These are phyloP conservation scores for Pleurotus djamor DNA, from an alignment of 768 basidiomycete genomes.

Conservation along the genomic window DNA sequence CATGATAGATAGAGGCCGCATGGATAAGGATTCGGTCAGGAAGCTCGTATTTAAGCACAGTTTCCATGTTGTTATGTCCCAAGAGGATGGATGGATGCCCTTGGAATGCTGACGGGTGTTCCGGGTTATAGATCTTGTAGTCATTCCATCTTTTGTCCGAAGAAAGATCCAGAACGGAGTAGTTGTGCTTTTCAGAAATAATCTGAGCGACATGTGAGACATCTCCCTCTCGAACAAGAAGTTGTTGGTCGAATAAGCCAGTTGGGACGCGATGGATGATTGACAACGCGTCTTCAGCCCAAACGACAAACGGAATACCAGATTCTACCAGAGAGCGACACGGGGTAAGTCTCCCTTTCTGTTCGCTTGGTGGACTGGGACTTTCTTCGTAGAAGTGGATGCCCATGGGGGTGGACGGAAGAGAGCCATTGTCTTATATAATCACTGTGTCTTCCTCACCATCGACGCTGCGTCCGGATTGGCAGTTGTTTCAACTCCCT, in stretches of 20 bases:
- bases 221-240: constrained; percentile 14
- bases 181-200: background rate
- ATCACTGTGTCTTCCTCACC: too few relatives aligned
- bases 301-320: constrained; percentile 9
- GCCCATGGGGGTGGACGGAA: too few relatives aligned
- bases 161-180: background rate
- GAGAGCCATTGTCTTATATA: too few relatives aligned
- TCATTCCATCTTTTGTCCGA: background rate
- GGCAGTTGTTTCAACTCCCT: too few relatives aligned
- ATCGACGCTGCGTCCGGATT: too few relatives aligned
- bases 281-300: constrained; percentile 18
- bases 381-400: background rate
- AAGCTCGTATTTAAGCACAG: background rate
- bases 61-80: background rate
- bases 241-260: constrained; percentile 12
- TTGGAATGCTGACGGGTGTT: background rate
- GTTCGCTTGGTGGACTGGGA: background rate
- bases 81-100: background rate
- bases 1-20: constrained; percentile 10
- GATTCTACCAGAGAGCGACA: background rate
- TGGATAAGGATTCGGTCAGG: constrained; percentile 12
- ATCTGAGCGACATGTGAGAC: background rate
- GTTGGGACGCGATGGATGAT: constrained; percentile 17
- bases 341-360: background rate
- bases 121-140: background rate